These are phyloP conservation scores for Yarrowia alimentaria DNA, from an alignment of 805 yeast species.

Conservation along the genomic window DNA sequence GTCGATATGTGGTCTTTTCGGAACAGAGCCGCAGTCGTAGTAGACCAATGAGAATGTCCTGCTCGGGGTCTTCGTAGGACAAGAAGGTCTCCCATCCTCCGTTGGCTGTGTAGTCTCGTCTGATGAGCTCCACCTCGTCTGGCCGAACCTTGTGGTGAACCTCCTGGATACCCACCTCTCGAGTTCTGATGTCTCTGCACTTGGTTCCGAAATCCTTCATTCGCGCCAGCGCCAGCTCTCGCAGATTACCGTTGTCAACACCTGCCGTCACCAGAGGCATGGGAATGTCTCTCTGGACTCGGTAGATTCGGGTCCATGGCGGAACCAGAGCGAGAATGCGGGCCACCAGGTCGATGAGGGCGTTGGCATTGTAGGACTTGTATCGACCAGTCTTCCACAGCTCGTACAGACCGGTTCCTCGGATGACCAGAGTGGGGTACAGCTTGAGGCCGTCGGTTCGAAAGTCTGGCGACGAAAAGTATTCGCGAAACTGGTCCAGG, in stretches of 20 bases:
- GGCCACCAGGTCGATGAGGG: constrained; percentile 90
- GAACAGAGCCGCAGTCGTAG: constrained; percentile 85
- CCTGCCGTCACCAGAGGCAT: constrained; percentile 98
- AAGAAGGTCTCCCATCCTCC: constrained; percentile 99
- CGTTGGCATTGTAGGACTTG: constrained; percentile 92
- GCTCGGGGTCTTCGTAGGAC: constrained; percentile 94
- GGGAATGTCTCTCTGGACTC: constrained; percentile 98
- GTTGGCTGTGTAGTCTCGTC: constrained; percentile 95
- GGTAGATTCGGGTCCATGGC: constrained; percentile 98
- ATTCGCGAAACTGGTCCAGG: constrained; percentile 90
- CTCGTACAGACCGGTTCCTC: constrained; percentile 97
- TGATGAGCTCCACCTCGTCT: constrained; percentile 91
- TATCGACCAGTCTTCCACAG: constrained; percentile 95
- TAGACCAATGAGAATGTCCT: constrained; percentile 90
- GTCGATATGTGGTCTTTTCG: constrained; percentile 83
- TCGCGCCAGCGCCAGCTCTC: constrained; percentile 93
- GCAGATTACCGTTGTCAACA: constrained; percentile 93
- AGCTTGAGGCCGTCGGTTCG: constrained; percentile 95
- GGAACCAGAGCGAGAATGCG: constrained; percentile 94
- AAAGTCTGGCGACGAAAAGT: constrained; percentile 94
- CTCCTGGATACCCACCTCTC: constrained; percentile 98
- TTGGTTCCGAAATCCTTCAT: constrained; percentile 97
- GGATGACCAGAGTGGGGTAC: constrained; percentile 92
- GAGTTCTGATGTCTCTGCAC: constrained; percentile 93
- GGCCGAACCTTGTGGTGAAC: constrained; percentile 96